Base-by-base conservation (phyloP, 1,139 yeast genomes). In the Debaryomycetaceae sp. region DNA sequence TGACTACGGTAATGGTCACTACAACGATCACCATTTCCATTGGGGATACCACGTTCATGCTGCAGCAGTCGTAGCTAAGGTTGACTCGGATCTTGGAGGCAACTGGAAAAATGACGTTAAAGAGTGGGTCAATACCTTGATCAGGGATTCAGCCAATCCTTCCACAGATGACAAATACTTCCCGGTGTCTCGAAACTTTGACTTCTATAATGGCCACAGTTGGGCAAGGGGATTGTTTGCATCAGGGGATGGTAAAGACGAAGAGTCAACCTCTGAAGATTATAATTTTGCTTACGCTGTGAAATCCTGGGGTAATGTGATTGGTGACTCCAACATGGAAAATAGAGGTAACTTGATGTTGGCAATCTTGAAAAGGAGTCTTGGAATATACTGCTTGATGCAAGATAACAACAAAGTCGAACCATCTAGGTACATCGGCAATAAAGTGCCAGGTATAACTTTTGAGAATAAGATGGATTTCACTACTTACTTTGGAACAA, bases 381-480 rank as follows among this genome's bases (percentile, higher is more conserved):
- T 85, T 72, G 36, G 36, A 5, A 9, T 20, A 2, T 85, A 85
- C 69, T 75, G 79, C 66, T 70, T 73, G 48, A 79, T 73, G 66
- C 56, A 65, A 43, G 69, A 71, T 50, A 76, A 74, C 60, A 84
- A 83, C 63, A 58, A 64, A 5, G 70, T 78, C 44, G 78, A 79
- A 60, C 91, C 90, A 11, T 48, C 69, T 22, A 58, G 68, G 42
- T 71, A 78, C 49, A 66, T 79, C 44, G 69, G 67, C 37, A 84
- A 85, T 67, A 79, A 75, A 57, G 88, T 82, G 23, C 71, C 85
- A 39, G 93, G 93, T 46, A 84, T 85, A 38, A 56, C 81, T 41
- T 83, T 80, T 62, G 96, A 88, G 62, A 88, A 89, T 65, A 89
- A 90, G 68, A 66, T 86, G 45, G 95, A 87, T 55, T 93, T 87